Evolutionary conservation across 306 rosid genomes (phyloP), one percentile per base, ranked within the genome.

Genomic region (Quercus mongolica): DNA sequence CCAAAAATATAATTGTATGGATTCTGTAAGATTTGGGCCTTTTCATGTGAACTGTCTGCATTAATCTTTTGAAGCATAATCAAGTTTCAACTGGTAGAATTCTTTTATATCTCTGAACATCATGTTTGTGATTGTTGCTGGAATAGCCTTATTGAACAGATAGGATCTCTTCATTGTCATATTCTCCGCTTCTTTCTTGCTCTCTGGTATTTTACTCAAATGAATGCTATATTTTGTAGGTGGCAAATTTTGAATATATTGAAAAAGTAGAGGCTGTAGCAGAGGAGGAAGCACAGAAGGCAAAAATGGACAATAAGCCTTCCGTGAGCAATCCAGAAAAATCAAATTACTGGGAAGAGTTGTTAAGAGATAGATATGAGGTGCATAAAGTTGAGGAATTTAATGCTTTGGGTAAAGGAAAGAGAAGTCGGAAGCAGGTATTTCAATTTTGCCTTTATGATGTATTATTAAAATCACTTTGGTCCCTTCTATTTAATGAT

Each of bases 171-270:
- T 80, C 10, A 41, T 15, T 61, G 17, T 78, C 35, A 31, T 3
- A 57, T 75, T 19, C 30, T 17, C 30, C 56, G 52, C 44, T 52
- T 80, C 72, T 51, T 33, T 18, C 21, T 73, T 84, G 75, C 69
- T 8, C 17, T 69, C 57, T 19, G 63, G 71, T 55, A 68, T 78
- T 78, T 59, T 67, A 61, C 41, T 30, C 23, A 74, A 74, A 72
- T 63, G 44, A 51, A 21, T 75, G 74, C 33, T 78, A 67, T 75
- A 77, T 80, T 74, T 65, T 84, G 31, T 81, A 95, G 99, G 99
- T 95, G 77, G 99, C 99, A 78, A 95, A 95, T 84, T 95, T 95
- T 83, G 94, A 90, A 83, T 95, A 95, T 85, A 93, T 95, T 87
- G 99, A 95, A 62, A 89, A 95, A 82, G 89, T 78, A 80, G 86